A percentile compares a stretch with the other conserved stretches of the same genome.
These are phyloP conservation scores for Purshia tridentata DNA, from an alignment of 306 rosid genomes.

Conservation along the genomic window DNA sequence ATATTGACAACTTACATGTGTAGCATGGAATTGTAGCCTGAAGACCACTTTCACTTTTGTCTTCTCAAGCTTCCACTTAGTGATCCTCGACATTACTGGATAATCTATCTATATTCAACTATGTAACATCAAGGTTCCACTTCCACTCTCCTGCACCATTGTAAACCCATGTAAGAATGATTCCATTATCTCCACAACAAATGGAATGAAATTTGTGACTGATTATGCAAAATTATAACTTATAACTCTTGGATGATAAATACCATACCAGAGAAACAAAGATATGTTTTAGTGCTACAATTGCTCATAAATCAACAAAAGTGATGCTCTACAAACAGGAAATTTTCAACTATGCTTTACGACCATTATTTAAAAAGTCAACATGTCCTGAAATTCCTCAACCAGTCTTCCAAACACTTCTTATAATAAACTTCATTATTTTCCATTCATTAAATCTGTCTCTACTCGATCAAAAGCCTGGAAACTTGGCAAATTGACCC, in stretches of 20 bases:
- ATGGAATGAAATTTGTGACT: not conserved
- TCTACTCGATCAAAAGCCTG: no score
- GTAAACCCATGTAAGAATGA: slow-evolving; percentile 11
- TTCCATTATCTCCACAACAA: not conserved
- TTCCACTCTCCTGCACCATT: slow-evolving; percentile 30
- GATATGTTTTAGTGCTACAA: not conserved
- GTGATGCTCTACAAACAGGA: no score
- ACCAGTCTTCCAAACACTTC: no score
- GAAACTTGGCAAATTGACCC: no score
- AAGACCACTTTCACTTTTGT: slow-evolving; percentile 98
- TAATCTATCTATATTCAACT: slow-evolving; percentile 33
- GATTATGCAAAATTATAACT: not conserved
- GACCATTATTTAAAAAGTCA: no score
- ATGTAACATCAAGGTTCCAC: slow-evolving; percentile 32
- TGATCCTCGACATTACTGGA: slow-evolving; percentile 78
- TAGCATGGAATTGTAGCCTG: slow-evolving; percentile 92
- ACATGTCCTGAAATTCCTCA: no score
- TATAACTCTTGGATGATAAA: slow-evolving; percentile 8
- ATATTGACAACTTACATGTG: slow-evolving; percentile 69
- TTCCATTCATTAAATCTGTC: no score
- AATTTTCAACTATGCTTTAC: no score
- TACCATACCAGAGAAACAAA: not conserved
- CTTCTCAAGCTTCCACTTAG: slow-evolving; percentile 95
- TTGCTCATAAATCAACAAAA: not conserved
- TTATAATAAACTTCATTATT: no score